Conservation (phyloP, 768 basidiomycete species). For the Dentipellis fragilis region DNA sequence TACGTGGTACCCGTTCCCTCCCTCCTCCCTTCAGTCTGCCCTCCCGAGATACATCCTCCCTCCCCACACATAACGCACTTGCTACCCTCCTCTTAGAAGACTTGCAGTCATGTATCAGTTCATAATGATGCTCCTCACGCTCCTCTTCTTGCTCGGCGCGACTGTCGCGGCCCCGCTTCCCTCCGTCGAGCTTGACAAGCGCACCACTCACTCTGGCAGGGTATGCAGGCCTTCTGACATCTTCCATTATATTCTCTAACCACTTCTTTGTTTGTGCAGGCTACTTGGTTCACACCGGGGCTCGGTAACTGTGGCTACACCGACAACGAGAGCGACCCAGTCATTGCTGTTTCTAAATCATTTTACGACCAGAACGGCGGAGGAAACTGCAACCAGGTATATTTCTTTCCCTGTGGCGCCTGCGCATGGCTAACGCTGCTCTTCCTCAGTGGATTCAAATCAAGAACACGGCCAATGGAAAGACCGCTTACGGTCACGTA, state of each 20-base stretch:
- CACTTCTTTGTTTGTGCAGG: constrained; percentile 3
- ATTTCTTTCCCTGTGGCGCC: not conserved
- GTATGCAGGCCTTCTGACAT: constrained; percentile 28
- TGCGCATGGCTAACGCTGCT: not conserved
- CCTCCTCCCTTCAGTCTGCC: constrained; percentile 3
- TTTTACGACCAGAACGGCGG: constrained; percentile 4
- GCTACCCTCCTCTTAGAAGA: not conserved
- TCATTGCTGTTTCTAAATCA: constrained; percentile 8
- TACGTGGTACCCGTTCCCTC: constrained; percentile 5
- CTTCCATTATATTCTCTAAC: constrained; percentile 1
- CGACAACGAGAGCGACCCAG: not conserved
- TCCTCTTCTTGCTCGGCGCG: constrained; percentile 34
- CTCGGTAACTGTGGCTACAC: constrained; percentile 9
- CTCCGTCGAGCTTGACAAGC: constrained; percentile 32
- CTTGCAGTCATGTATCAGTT: constrained; percentile 7
- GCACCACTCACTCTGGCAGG: constrained; percentile 42
- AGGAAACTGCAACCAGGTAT: constrained; percentile 9
- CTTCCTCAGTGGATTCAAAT: constrained; percentile 3
- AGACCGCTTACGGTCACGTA: constrained; percentile 4
- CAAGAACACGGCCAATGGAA: not conserved
- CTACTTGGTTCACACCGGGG: constrained; percentile 9
- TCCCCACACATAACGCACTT: constrained; percentile 1
- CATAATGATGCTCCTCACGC: constrained; percentile 23
- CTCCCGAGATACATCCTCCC: constrained; percentile 3
- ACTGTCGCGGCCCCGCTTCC: constrained; percentile 38